These are phyloP conservation scores for Corynascus novoguineensis DNA, from an alignment of 495 filamentous ascomycete species.

Conservation along the genomic window DNA sequence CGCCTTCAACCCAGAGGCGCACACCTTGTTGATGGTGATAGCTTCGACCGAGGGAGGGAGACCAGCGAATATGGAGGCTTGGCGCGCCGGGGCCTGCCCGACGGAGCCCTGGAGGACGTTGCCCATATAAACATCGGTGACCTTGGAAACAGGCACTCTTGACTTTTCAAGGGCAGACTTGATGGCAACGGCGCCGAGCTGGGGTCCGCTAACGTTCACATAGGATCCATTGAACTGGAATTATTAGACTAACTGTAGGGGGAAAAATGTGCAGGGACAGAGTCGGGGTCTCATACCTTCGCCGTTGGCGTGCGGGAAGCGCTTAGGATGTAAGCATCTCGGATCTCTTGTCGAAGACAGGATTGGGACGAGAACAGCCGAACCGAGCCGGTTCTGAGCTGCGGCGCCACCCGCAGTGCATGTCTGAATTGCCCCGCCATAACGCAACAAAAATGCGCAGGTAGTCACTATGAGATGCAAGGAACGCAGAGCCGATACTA, in stretches of 20 bases:
- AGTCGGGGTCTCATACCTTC: constrained; percentile 52
- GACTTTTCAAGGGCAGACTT: constrained; percentile 82
- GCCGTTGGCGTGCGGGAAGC: constrained; percentile 82
- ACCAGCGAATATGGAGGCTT: constrained; percentile 84
- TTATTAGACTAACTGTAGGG: constrained; percentile 14
- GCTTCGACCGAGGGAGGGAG: constrained; percentile 73
- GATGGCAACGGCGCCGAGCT: constrained; percentile 83
- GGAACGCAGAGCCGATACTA: background rate
- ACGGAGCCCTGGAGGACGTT: constrained; percentile 83
- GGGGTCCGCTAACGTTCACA: constrained; percentile 70
- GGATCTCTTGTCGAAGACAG: constrained; percentile 59
- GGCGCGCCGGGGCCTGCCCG: constrained; percentile 87
- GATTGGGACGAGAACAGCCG: constrained; percentile 64
- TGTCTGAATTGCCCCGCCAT: constrained; percentile 21
- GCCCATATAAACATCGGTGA: constrained; percentile 93
- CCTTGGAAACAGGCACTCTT: constrained; percentile 64
- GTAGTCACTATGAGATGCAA: no score
- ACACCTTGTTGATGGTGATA: constrained; percentile 94
- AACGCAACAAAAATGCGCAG: no score
- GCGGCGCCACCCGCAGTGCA: constrained; percentile 18
- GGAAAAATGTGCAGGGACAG: background rate
- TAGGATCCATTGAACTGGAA: constrained; percentile 87
- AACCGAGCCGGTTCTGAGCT: constrained; percentile 29
- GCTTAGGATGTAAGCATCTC: constrained; percentile 86
- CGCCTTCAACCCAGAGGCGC: constrained; percentile 88